Conservation (phyloP, 2,329 filamentous ascomycete species). For the Penicillium nordicum region DNA sequence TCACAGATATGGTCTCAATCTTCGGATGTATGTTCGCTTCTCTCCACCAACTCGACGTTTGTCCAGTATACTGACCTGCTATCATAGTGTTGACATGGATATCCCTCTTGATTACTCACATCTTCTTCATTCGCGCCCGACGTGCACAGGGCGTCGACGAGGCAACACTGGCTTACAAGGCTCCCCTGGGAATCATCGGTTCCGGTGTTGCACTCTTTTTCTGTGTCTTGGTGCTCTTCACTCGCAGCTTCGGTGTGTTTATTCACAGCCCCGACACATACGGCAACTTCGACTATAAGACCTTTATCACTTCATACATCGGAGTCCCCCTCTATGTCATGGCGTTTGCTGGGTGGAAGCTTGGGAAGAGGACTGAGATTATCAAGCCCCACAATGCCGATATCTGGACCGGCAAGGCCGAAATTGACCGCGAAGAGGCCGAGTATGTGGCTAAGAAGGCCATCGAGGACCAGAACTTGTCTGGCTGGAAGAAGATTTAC, state of each 20-base stretch:
- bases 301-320: slow-evolving; percentile 70
- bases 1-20: slow-evolving; percentile 62
- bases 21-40: slow-evolving; percentile 45
- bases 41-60: no score
- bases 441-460: slow-evolving; percentile 4
- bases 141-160: slow-evolving; percentile 56
- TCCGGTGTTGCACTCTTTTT: slow-evolving; percentile 64
- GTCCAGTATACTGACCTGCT: not conserved
- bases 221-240: slow-evolving; percentile 68
- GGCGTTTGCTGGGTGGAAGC: slow-evolving; percentile 65
- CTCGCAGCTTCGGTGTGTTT: slow-evolving; percentile 76
- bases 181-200: slow-evolving; percentile 66
- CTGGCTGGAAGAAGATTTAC: slow-evolving; percentile 8
- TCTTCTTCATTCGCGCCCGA: slow-evolving; percentile 60
- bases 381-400: slow-evolving; percentile 59
- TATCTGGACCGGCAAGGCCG: slow-evolving; percentile 67
- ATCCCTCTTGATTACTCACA: slow-evolving; percentile 63
- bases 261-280: slow-evolving; percentile 41
- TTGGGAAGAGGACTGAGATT: slow-evolving; percentile 51
- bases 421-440: slow-evolving; percentile 64
- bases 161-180: slow-evolving; percentile 57
- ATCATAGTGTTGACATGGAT: slow-evolving; percentile 56
- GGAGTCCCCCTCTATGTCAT: slow-evolving; percentile 70
- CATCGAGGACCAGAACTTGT: slow-evolving; percentile 7
- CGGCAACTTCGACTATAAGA: slow-evolving; percentile 64